Conservation (phyloP, 2,329 filamentous ascomycete genomes). For the Trichoderma sp. region DNA sequence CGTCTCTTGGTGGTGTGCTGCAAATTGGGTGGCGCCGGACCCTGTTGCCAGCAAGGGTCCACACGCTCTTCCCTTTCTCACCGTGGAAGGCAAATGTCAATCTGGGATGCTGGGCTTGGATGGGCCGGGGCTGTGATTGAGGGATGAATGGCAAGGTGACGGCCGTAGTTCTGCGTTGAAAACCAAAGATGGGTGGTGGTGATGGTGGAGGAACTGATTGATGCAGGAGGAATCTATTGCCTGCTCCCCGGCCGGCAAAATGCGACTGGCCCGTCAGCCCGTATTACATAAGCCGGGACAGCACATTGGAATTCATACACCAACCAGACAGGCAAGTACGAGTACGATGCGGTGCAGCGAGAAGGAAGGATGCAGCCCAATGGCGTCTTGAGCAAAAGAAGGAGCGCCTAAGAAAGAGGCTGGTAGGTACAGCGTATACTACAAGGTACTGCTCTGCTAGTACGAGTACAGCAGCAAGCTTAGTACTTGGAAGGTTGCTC, state of each 20-base stretch:
- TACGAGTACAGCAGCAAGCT: too few relatives aligned
- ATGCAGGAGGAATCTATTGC: background rate
- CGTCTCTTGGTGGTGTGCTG: slow-evolving; percentile 14
- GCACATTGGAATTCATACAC: background rate
- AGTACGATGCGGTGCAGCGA: background rate
- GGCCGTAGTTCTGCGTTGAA: slow-evolving; percentile 8
- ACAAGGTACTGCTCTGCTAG: too few relatives aligned
- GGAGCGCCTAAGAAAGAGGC: background rate
- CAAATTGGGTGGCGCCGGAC: slow-evolving; percentile 21
- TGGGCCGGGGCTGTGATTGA: background rate
- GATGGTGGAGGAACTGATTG: background rate
- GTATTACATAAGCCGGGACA: slow-evolving; percentile 11
- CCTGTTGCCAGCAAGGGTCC: slow-evolving; percentile 19
- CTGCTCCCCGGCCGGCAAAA: background rate
- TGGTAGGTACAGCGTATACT: background rate
- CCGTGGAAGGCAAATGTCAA: slow-evolving; percentile 18
- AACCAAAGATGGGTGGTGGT: background rate
- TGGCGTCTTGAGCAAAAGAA: background rate
- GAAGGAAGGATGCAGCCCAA: slow-evolving; percentile 4
- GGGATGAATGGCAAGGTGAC: slow-evolving; percentile 9
- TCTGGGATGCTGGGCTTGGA: slow-evolving; percentile 9
- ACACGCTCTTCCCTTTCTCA: slow-evolving; percentile 9
- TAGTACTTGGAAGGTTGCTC: background rate
- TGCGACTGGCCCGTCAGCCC: background rate
- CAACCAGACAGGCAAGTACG: background rate